A percentile compares a stretch with the other conserved stretches of the same genome.
These are phyloP conservation scores for Aspergillus novofumigatus DNA, from an alignment of 2,329 filamentous ascomycete species.

Conservation along the genomic window DNA sequence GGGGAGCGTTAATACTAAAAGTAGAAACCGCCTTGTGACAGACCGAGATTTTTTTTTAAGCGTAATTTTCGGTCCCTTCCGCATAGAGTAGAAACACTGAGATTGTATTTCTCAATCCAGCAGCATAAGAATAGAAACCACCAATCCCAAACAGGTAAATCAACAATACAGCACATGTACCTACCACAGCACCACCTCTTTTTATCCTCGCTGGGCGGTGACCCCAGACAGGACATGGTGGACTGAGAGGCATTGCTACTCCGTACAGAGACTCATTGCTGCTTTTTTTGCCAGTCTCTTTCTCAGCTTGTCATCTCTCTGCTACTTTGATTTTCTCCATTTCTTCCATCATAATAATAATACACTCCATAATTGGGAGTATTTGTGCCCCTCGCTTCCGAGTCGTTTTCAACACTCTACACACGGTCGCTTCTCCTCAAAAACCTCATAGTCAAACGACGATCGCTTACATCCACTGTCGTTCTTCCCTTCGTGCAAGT, in stretches of 20 bases:
- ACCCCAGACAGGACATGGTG: neutral
- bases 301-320: neutral
- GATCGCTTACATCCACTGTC: conserved; percentile 3
- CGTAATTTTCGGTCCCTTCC: neutral
- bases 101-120: neutral
- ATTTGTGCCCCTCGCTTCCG: conserved; percentile 3
- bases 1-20: neutral
- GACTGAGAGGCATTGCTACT: neutral
- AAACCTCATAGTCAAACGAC: neutral
- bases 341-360: neutral
- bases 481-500: neutral
- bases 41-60: neutral
- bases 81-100: neutral
- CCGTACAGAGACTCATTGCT: neutral
- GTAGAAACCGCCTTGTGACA: neutral
- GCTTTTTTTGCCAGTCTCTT: neutral
- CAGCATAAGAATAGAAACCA: neutral
- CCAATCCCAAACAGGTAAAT: neutral
- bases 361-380: neutral
- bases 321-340: neutral
- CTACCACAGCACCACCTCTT: neutral
- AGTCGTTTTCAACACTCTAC: conserved; percentile 1
- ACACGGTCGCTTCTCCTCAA: conserved; percentile 5
- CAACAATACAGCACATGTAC: neutral
- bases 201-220: neutral